Percentiles rank a stretch among this genome's conserved stretches.
These are phyloP conservation scores for Dichotomopilus funicola DNA, from an alignment of 2,329 filamentous ascomycete genomes.

Conservation along the genomic window DNA sequence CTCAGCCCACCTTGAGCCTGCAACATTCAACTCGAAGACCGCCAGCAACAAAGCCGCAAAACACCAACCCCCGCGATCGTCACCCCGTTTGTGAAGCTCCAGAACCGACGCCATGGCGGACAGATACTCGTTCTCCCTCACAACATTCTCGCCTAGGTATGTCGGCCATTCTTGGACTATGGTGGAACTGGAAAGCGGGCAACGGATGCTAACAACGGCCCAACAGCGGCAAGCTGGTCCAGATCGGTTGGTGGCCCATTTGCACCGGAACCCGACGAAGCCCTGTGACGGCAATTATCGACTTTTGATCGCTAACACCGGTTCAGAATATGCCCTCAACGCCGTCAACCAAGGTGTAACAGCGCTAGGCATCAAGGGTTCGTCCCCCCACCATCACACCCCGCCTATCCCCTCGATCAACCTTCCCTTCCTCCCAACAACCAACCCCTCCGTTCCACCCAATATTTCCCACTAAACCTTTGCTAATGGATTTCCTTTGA, in stretches of 20 bases:
- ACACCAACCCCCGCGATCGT: not conserved
- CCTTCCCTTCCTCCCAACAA: not conserved
- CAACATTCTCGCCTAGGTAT: conserved; percentile 98
- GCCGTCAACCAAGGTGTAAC: conserved; percentile 99
- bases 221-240: conserved; percentile 90
- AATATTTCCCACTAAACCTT: conserved; percentile 66
- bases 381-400: conserved; percentile 18
- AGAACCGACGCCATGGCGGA: conserved; percentile 69
- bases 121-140: conserved; percentile 98
- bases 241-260: conserved; percentile 60
- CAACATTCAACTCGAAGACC: not conserved
- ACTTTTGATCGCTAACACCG: conserved; percentile 15
- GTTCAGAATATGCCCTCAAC: conserved; percentile 92
- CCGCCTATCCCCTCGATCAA: not conserved
- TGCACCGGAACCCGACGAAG: not conserved
- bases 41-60: not conserved
- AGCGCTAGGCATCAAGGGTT: conserved; percentile 96
- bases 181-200: conserved; percentile 16
- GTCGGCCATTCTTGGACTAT: conserved; percentile 25
- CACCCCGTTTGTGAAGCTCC: not conserved
- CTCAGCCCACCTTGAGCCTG: conserved; percentile 1
- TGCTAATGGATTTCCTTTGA: not conserved
- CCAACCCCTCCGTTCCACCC: not conserved
- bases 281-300: not conserved
- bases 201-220: no score